Evolutionary conservation across 2,329 filamentous ascomycete genomes (phyloP).

Genomic region (Colletotrichum gloeosporioides): DNA sequence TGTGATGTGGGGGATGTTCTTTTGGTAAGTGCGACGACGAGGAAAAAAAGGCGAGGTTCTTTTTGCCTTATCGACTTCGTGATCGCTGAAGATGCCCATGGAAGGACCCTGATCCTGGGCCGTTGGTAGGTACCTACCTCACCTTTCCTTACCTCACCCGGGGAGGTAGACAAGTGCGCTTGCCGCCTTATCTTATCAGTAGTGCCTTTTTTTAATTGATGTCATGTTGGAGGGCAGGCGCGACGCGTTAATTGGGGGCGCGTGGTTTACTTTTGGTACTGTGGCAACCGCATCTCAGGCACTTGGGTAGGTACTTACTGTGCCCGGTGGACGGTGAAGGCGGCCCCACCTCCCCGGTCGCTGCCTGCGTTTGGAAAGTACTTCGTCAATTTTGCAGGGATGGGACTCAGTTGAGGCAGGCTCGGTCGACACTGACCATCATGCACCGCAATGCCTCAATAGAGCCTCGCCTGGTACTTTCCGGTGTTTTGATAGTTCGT

Average conservation of each 20-base stretch:
- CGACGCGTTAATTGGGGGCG: slow-evolving; percentile 13
- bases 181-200: slow-evolving; percentile 13
- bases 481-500: neutral
- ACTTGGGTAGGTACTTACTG: neutral
- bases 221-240: neutral
- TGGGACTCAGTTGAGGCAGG: neutral
- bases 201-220: neutral
- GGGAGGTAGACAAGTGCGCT: neutral
- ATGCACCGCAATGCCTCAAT: neutral
- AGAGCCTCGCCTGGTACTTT: neutral
- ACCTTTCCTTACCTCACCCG: neutral
- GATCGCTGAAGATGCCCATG: neutral
- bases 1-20: neutral
- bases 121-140: neutral
- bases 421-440: neutral
- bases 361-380: neutral
- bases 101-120: neutral
- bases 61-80: neutral
- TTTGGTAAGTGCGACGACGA: neutral
- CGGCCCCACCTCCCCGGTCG: neutral
- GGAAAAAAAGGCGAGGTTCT: neutral
- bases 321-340: neutral
- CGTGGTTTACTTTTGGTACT: neutral
- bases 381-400: neutral
- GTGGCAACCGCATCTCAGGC: neutral